Base-by-base conservation (phyloP, 106 monocot genomes). In the Phalaenopsis aphrodite region DNA sequence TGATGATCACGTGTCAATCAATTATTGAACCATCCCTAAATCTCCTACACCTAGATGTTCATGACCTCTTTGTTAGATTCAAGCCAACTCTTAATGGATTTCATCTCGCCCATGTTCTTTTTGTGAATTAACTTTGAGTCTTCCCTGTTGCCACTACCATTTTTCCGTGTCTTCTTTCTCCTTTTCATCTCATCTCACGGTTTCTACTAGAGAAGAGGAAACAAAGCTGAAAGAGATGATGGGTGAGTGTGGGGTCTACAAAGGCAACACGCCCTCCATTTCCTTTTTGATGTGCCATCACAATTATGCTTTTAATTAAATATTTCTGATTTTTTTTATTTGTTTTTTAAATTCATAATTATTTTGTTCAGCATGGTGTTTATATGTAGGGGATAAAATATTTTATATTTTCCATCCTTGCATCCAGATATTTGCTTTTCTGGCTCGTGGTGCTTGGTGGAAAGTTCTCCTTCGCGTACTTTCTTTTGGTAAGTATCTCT, bases 391-490 rank as follows among this genome's bases (percentile, higher is more conserved):
- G 11, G 41, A 68, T 3, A 72, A 74, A n/a, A 69, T 42, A 36
- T 12, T 36, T 23, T 8, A 41, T 65, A 46, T 2, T 4, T 49
- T 18, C 10, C 48, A 66, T 79, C 72, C 61, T 11, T 77, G 43
- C 18, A 10, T 95, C 80, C 85, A 97, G 96, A 77, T 97, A 97
- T 78, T 78, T 85, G 55, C 47, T 87, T 16, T 97, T 90, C 79
- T 97, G 96, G 96, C 81, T 97, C 38, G 82, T 89, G 41, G 84
- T 97, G 39, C 89, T 97, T 75, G 90, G 88, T 55, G 87, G 82
- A 76, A 97, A 97, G 79, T 97, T 97, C 81, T 81, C 90, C 55
- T 97, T 94, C 76, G 89, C 96, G 4, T 97, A 94, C 90, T 97
- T 92, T 85, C 86, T 97, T 5, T 92, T 90, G 94, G 96, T 64